These are phyloP conservation scores for Mortierella sp. DNA, from an alignment of 371 early-diverging fungal genomes.

Conservation along the genomic window DNA sequence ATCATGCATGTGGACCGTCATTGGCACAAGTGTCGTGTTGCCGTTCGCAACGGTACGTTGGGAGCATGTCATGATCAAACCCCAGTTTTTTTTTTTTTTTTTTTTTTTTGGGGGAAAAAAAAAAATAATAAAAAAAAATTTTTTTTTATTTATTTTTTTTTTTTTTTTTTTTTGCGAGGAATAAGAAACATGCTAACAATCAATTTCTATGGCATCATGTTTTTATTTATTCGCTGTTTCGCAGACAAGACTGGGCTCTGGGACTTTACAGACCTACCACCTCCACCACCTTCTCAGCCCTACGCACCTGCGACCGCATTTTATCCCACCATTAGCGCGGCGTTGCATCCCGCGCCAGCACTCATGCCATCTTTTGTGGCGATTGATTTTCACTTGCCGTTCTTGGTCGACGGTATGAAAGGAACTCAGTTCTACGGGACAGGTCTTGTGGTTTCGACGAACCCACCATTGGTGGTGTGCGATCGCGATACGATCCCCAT, in stretches of 20 bases:
- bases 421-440: slow-evolving; percentile 74
- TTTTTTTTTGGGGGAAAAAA: not conserved
- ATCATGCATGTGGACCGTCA: slow-evolving; percentile 83
- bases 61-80: no score
- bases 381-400: slow-evolving; percentile 76
- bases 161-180: no score
- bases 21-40: slow-evolving; percentile 84
- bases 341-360: slow-evolving; percentile 68
- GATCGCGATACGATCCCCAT: slow-evolving; percentile 87
- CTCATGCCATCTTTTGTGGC: slow-evolving; percentile 78
- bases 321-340: slow-evolving; percentile 66
- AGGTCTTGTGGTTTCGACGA: slow-evolving; percentile 80
- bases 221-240: no score
- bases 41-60: slow-evolving; percentile 85
- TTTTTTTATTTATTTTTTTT: no score
- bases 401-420: slow-evolving; percentile 77
- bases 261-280: slow-evolving; percentile 75
- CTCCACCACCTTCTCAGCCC: slow-evolving; percentile 62
- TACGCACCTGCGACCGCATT: slow-evolving; percentile 71
- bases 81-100: not conserved
- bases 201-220: not conserved
- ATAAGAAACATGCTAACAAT: no score
- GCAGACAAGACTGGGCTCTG: slow-evolving; percentile 80
- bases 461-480: slow-evolving; percentile 77
- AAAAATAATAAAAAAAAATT: not conserved